Evolutionary conservation across 305 asterid genomes (phyloP), one percentile per base, ranked within the genome.

Genomic region (Andrographis paniculata): DNA sequence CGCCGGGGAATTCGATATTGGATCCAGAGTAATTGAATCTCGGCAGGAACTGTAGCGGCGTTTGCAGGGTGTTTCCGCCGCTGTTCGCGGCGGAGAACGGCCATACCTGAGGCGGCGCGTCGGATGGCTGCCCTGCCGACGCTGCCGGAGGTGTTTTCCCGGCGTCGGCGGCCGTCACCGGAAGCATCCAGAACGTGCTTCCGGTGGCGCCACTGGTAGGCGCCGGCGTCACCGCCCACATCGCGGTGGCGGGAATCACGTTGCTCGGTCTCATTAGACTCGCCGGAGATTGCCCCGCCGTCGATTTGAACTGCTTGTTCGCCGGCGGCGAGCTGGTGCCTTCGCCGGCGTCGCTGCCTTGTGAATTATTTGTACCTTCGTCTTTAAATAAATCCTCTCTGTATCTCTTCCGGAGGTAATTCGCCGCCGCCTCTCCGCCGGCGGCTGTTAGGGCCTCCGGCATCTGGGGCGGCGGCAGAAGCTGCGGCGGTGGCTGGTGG

Each of bases 301-400:
- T 9, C 14, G 42, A n/a, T 37, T 37, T 37, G 42, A 37, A 5
- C 14, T 70, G 87, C 58, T 82, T 79, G 66, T 60, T 69, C 4
- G 79, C 67, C 4, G 79, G 33, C 6, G 93, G 84, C 14, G 89
- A 74, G 62, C 55, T 57, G 1, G 77, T 63, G 40, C 71, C 79
- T 51, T 71, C 42, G 14, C 70, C 87, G 58, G 68, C 79, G 47
- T 71, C 39, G 17, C 67, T 81, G 57, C 30, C 74, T 48, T 56
- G 83, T 8, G 67, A 66, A 37, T 55, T 62, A 9, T 51, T 64
- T 20, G 66, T 43, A 3, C 75, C 73, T 50, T 71, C 89, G 13
- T 84, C 93, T 46, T 79, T 79, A 35, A 79, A 79, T 33, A 72
- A 59, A 52, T 83, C 91, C 40, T 79, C 89, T 48, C 95, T 71